Evolutionary conservation across 1,139 yeast species (phyloP).

Genomic region (Geotrichum restrictum): DNA sequence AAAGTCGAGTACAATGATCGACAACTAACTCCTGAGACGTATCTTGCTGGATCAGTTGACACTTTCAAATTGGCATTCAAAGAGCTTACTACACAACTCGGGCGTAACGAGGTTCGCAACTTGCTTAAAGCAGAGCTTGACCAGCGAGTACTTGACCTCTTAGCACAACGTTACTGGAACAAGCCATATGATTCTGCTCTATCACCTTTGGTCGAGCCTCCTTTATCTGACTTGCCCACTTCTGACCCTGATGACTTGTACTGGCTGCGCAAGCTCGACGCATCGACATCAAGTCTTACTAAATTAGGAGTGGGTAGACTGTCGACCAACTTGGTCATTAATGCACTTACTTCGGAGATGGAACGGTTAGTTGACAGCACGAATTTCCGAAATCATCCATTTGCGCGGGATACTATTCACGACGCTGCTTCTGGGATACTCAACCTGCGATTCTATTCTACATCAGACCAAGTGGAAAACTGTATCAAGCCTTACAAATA

Average conservation of each 20-base stretch:
- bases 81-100: slow-evolving; percentile 77
- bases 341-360: slow-evolving; percentile 72
- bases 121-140: slow-evolving; percentile 80
- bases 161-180: slow-evolving; percentile 93
- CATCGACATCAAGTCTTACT: slow-evolving; percentile 77
- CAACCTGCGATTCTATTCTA: slow-evolving; percentile 73
- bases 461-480: slow-evolving; percentile 97
- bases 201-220: slow-evolving; percentile 42
- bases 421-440: slow-evolving; percentile 83
- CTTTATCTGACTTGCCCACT: slow-evolving; percentile 50
- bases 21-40: slow-evolving; percentile 86
- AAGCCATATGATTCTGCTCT: slow-evolving; percentile 42
- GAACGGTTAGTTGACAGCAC: slow-evolving; percentile 69
- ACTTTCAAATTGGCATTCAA: slow-evolving; percentile 80
- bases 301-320: slow-evolving; percentile 90
- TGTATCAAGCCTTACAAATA: slow-evolving; percentile 96
- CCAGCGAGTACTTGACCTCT: slow-evolving; percentile 76
- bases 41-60: slow-evolving; percentile 88
- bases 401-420: slow-evolving; percentile 73
- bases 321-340: slow-evolving; percentile 77
- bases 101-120: slow-evolving; percentile 75
- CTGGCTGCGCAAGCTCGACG: slow-evolving; percentile 86
- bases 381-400: slow-evolving; percentile 75
- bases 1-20: slow-evolving; percentile 97
- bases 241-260: slow-evolving; percentile 65